These are phyloP conservation scores for Spathaspora hagerdaliae DNA, from an alignment of 805 yeast species.

Conservation along the genomic window DNA sequence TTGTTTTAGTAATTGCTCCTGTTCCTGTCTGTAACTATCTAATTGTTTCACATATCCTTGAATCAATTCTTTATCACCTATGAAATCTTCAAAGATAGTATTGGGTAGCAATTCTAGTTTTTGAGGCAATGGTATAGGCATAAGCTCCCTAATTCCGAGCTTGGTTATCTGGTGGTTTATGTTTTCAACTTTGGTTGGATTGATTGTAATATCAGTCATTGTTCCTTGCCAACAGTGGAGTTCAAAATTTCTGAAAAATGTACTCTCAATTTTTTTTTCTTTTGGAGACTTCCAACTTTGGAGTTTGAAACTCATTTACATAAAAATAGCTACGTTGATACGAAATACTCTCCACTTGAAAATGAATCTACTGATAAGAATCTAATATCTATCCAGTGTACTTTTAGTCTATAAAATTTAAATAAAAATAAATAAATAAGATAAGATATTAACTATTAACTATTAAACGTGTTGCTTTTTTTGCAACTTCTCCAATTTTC, in stretches of 20 bases:
- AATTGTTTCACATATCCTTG: constrained; percentile 28
- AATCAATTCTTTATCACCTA: constrained; percentile 23
- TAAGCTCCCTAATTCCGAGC: constrained; percentile 1
- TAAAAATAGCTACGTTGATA: too few relatives aligned
- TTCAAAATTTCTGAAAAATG: too few relatives aligned
- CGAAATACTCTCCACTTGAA: too few relatives aligned
- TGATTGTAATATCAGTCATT: neutral
- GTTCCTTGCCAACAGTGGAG: neutral
- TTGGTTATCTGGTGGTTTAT: neutral
- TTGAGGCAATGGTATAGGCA: constrained; percentile 17
- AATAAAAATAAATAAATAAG: neutral
- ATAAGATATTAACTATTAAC: neutral
- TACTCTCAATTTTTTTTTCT: too few relatives aligned
- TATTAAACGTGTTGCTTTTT: constrained; percentile 3
- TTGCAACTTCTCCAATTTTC: constrained; percentile 14
- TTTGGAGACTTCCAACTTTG: too few relatives aligned
- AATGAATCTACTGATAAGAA: neutral
- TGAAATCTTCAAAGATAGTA: constrained; percentile 20
- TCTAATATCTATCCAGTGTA: neutral
- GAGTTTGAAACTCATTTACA: too few relatives aligned
- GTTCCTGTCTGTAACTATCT: constrained; percentile 14
- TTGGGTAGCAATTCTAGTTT: constrained; percentile 27
- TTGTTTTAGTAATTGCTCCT: constrained; percentile 7
- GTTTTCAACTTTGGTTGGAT: neutral
- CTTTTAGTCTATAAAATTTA: neutral